Percentiles rank a stretch among this genome's conserved stretches.
phyloP scores from a whole-genome alignment of 2,329 filamentous ascomycete genomes.

The Cryphonectria japonica region DNA sequence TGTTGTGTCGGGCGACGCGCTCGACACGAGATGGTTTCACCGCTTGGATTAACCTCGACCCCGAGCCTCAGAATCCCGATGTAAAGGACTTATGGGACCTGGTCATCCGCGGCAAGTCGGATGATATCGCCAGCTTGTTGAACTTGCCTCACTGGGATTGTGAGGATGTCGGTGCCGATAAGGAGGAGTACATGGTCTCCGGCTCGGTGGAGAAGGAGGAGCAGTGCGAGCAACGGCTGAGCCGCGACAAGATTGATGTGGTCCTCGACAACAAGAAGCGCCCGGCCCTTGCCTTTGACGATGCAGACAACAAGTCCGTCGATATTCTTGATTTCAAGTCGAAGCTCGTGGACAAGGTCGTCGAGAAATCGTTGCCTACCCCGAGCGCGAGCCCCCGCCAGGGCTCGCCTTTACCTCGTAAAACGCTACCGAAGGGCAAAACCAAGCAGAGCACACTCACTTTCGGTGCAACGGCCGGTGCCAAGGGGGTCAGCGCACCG shows the following conservation, averaged over 20 bases:
- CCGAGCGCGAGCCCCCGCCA: constrained; percentile 60
- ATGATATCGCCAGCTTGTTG: constrained; percentile 79
- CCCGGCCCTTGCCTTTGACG: constrained; percentile 31
- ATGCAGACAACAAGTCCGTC: constrained; percentile 13
- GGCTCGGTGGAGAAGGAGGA: constrained; percentile 49
- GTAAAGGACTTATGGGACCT: constrained; percentile 94
- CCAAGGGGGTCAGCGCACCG: constrained; percentile 36
- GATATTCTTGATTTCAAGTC: constrained; percentile 38
- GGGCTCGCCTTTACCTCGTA: constrained; percentile 45
- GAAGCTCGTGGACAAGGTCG: constrained; percentile 47
- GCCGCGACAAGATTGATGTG: constrained; percentile 46
- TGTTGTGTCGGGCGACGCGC: constrained; percentile 87
- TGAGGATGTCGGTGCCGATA: constrained; percentile 54
- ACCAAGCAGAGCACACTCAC: constrained; percentile 57
- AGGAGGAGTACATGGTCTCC: constrained; percentile 47
- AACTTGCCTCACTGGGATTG: constrained; percentile 60
- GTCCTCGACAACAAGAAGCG: constrained; percentile 42
- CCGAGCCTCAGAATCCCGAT: constrained; percentile 79
- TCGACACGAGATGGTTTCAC: constrained; percentile 82
- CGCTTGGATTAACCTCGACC: constrained; percentile 92
- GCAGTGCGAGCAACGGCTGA: constrained; percentile 41
- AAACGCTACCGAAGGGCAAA: constrained; percentile 42
- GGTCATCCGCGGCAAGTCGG: constrained; percentile 83
- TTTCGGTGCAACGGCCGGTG: constrained; percentile 41
- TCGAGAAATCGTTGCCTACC: constrained; percentile 57